Base-by-base conservation (phyloP, 169 alveolate genomes). In the Eimeria sp. region DNA sequence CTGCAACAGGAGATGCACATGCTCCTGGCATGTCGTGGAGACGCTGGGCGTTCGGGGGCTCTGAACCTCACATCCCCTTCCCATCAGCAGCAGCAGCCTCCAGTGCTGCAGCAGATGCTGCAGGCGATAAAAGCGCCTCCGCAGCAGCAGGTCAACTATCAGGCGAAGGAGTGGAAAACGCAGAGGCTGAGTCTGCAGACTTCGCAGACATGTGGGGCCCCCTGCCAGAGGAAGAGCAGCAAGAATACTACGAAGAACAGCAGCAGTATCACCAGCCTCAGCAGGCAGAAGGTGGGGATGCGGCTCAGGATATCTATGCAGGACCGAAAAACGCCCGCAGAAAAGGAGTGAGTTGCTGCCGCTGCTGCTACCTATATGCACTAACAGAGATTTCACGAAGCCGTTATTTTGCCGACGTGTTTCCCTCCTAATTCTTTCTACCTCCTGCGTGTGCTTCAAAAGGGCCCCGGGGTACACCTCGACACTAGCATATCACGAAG, bases 1-100 rank as follows among this genome's bases (percentile, higher is more conserved):
- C 89, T 56, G 89, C 89, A 52, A 33, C 72, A n/a, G 90, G 74
- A 18, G 90, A 82, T 1, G n/a, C 74, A 4, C 66, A 33, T n/a
- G 90, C 90, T 56, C 90, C 90, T 16, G 90, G 90, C 90, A 82
- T 82, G 90, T 82, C 90, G 74, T 82, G 90, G 90, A 82, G 90
- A 30, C 90, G 90, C 56, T 82, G 90, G 90, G 90, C 90, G 14
- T 82, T 82, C 56, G 90, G 90, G 8, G 72, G 64, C 72, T 46
- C 90, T 30, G 68, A 33, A 56, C n/a, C 33, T 14, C 66, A 52
- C 25, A 27, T 46, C 66, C 87, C 90, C 27, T 27, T 56, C 30
- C 64, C 58, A 6, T 77, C 87, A 46, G 87, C 87, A 77, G 87
- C 85, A 74, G 85, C 62, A 77, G 90, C 90, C 8, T 56, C 90